Conservation (phyloP, 1,284 basidiomycete species). For the Gomphus sp. region DNA sequence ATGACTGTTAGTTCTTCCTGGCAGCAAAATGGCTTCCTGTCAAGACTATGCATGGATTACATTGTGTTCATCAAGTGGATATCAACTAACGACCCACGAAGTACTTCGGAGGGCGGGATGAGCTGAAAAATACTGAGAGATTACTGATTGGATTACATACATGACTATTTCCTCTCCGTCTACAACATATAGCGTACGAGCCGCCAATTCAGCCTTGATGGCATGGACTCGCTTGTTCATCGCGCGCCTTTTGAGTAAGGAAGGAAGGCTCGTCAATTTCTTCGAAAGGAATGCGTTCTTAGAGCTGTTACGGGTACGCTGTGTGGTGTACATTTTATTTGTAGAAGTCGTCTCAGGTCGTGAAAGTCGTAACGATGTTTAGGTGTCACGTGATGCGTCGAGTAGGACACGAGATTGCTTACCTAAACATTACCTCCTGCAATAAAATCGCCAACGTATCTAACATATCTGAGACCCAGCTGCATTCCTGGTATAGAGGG, state of each 20-base stretch:
- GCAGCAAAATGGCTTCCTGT: conserved; percentile 10
- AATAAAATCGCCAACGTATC: too few species aligned
- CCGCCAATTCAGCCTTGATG: conserved; percentile 7
- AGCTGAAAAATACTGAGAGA: too few species aligned
- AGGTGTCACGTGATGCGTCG: conserved; percentile 4
- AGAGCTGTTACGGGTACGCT: conserved; percentile 2
- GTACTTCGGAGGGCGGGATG: background rate
- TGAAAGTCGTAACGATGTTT: conserved; percentile 4
- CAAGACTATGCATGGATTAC: background rate
- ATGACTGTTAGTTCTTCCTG: conserved; percentile 9
- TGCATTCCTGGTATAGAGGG: too few species aligned
- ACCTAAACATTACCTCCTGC: too few species aligned
- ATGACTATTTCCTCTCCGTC: conserved; percentile 10
- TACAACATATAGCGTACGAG: conserved; percentile 9
- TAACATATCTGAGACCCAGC: too few species aligned
- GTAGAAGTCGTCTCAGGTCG: conserved; percentile 6
- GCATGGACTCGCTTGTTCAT: background rate
- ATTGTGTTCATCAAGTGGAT: background rate
- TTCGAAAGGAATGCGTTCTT: conserved; percentile 1
- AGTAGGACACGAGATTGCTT: background rate
- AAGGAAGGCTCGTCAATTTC: background rate
- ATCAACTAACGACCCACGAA: conserved; percentile 4
- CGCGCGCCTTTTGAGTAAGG: conserved; percentile 4
- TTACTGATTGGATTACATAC: background rate
- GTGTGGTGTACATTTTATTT: background rate